These are phyloP conservation scores for Curvularia spicifera DNA, from an alignment of 2,329 filamentous ascomycete species.

Conservation along the genomic window DNA sequence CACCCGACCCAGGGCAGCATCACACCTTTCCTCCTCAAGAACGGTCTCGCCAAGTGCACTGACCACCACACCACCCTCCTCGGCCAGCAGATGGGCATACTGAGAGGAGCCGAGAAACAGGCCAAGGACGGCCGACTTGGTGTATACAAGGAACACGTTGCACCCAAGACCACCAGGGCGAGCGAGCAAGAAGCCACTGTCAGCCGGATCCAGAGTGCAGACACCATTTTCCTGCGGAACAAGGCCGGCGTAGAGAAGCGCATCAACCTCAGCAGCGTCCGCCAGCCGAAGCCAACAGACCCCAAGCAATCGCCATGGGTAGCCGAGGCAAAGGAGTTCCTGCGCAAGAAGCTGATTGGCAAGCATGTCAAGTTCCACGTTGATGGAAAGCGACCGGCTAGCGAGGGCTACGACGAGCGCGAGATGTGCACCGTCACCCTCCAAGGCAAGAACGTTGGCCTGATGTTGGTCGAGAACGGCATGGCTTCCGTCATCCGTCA, in stretches of 20 bases:
- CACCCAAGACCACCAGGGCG: conserved; percentile 64
- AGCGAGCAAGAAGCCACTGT: conserved; percentile 81
- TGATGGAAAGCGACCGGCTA: conserved; percentile 88
- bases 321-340: conserved; percentile 93
- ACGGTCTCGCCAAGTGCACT: conserved; percentile 88
- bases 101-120: conserved; percentile 84
- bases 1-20: conserved; percentile 89
- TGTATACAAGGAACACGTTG: conserved; percentile 80
- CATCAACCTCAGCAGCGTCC: conserved; percentile 89
- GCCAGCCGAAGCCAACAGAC: conserved; percentile 89
- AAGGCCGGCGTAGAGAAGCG: conserved; percentile 87
- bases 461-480: conserved; percentile 87
- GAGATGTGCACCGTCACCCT: conserved; percentile 89
- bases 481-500: conserved; percentile 95
- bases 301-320: conserved; percentile 85
- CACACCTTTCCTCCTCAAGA: conserved; percentile 85
- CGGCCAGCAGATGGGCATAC: conserved; percentile 82
- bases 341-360: conserved; percentile 91
- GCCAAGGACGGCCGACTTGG: conserved; percentile 80
- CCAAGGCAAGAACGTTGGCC: conserved; percentile 84
- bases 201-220: conserved; percentile 82
- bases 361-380: conserved; percentile 91
- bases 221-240: conserved; percentile 85
- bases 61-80: conserved; percentile 96
- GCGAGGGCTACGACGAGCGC: conserved; percentile 89